These are phyloP conservation scores for Phaeodactylum tricornutum DNA, from an alignment of 108 stramenopile species.

Conservation along the genomic window DNA sequence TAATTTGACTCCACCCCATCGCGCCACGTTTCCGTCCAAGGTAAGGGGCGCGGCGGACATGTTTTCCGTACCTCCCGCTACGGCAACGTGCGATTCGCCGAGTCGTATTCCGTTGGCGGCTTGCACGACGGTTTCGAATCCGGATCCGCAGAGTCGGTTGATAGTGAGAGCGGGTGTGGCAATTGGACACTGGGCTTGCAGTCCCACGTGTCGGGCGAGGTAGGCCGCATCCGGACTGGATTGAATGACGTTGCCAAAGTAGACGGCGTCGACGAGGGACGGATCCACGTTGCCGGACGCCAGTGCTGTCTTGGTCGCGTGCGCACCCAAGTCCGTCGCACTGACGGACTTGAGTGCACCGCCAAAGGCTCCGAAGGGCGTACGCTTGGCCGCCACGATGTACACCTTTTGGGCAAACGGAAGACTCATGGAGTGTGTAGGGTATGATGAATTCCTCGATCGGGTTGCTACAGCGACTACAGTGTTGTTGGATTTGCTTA, in stretches of 20 bases:
- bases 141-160: conserved; percentile 95
- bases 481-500: no score
- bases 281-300: conserved; percentile 58
- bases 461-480: no score
- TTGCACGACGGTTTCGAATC: conserved; percentile 93
- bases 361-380: conserved; percentile 96
- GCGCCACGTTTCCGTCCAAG: conserved; percentile 71
- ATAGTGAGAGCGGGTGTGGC: conserved; percentile 86
- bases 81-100: conserved; percentile 70
- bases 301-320: conserved; percentile 73
- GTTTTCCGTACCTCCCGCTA: conserved; percentile 95
- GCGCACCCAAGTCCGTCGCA: conserved; percentile 70
- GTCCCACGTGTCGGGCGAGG: conserved; percentile 87
- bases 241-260: conserved; percentile 96
- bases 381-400: conserved; percentile 98
- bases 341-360: conserved; percentile 76
- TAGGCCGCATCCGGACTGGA: conserved; percentile 87
- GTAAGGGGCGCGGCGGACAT: conserved; percentile 91
- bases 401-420: conserved; percentile 43
- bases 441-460: not conserved
- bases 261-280: conserved; percentile 64
- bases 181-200: conserved; percentile 67
- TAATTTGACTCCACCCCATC: conserved; percentile 85
- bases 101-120: conserved; percentile 85
- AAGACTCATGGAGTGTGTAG: no score